A percentile compares a stretch with the other conserved stretches of the same genome.
These are phyloP conservation scores for Coniochaeta pulveracea DNA, from an alignment of 2,329 filamentous ascomycete species.

Conservation along the genomic window DNA sequence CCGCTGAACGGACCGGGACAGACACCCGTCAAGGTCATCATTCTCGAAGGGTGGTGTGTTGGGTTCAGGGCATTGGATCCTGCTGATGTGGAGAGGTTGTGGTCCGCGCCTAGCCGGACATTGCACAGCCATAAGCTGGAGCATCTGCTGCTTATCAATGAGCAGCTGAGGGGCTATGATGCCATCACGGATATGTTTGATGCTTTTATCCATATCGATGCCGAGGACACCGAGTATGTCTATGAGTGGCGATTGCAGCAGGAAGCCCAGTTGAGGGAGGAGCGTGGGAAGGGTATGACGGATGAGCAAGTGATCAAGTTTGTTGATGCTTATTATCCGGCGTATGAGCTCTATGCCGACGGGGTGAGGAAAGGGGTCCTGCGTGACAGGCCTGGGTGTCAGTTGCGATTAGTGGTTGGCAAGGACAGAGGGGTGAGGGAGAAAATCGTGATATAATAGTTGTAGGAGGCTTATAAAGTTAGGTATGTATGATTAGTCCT, in stretches of 20 bases:
- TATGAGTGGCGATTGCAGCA: conserved; percentile 80
- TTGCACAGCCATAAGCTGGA: conserved; percentile 34
- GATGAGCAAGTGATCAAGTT: conserved; percentile 69
- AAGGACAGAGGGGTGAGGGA: conserved; percentile 48
- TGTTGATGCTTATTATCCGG: conserved; percentile 58
- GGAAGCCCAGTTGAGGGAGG: conserved; percentile 56
- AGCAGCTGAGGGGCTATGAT: conserved; percentile 33
- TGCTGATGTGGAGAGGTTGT: conserved; percentile 37
- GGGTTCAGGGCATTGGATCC: conserved; percentile 59
- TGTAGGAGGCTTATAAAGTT: too few relatives aligned
- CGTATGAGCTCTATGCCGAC: conserved; percentile 58
- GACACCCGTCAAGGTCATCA: conserved; percentile 47
- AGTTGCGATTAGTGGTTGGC: conserved; percentile 51
- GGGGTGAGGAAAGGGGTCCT: conserved; percentile 48
- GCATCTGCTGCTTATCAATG: conserved; percentile 39
- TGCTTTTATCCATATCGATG: conserved; percentile 51
- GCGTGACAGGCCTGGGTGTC: conserved; percentile 32
- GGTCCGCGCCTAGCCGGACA: conserved; percentile 32
- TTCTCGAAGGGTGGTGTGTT: conserved; percentile 88
- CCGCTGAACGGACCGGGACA: conserved; percentile 39
- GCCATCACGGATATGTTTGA: conserved; percentile 36
- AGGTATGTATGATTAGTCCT: too few relatives aligned
- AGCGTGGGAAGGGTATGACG: conserved; percentile 68
- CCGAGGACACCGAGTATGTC: conserved; percentile 61
- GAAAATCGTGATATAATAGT: conserved; percentile 34